Evolutionary conservation across 805 yeast species (phyloP).

Genomic region (Blastobotrys chiropterorum): DNA sequence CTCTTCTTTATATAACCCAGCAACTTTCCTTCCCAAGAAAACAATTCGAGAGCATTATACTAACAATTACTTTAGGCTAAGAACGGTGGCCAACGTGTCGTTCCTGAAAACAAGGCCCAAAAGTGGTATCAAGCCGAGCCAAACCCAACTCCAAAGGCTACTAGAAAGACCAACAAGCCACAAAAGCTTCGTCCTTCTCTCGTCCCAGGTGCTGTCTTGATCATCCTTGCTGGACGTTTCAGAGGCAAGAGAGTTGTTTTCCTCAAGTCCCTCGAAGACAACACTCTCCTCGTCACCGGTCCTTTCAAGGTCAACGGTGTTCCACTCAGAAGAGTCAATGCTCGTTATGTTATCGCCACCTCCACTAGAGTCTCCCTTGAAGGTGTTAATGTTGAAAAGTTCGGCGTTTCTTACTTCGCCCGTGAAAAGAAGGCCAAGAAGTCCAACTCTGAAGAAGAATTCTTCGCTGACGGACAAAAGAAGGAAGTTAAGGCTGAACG

Average conservation of each 20-base stretch:
- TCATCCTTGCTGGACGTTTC: constrained; percentile 98
- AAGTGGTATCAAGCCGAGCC: constrained; percentile 84
- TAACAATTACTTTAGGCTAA: constrained; percentile 23
- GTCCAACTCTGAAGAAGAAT: constrained; percentile 80
- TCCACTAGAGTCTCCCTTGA: constrained; percentile 83
- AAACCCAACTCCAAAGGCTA: constrained; percentile 76
- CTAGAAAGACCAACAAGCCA: constrained; percentile 89
- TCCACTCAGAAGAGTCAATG: constrained; percentile 98
- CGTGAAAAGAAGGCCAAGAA: constrained; percentile 80
- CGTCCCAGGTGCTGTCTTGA: constrained; percentile 97
- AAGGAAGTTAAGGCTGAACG: constrained; percentile 88
- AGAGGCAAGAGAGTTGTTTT: constrained; percentile 99
- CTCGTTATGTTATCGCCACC: constrained; percentile 98
- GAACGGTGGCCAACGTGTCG: constrained; percentile 32
- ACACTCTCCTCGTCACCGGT: constrained; percentile 94
- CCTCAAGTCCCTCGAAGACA: constrained; percentile 95
- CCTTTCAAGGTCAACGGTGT: constrained; percentile 99
- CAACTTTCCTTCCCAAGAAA: too few species aligned
- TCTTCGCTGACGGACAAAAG: constrained; percentile 76
- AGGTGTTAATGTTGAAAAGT: constrained; percentile 80
- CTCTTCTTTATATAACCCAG: too few species aligned
- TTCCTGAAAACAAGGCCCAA: constrained; percentile 44
- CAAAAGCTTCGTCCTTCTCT: constrained; percentile 92
- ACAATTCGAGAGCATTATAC: not conserved
- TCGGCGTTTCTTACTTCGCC: constrained; percentile 92